Base-by-base conservation (phyloP, 768 basidiomycete genomes). In the Tulasnella sp. region DNA sequence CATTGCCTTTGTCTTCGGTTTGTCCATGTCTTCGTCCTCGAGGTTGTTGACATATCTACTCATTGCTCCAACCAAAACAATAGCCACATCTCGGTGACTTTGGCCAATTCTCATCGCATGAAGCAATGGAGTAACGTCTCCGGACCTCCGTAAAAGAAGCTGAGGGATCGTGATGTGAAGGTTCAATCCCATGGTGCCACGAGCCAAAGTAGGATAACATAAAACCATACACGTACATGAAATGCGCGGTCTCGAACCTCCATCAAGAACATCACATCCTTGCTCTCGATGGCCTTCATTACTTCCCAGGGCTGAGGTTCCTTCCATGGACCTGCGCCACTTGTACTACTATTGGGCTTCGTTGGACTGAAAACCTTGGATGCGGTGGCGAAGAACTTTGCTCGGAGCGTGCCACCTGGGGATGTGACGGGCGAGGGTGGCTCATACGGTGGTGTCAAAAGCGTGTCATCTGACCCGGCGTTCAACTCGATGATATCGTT, bases 11-110 rank as follows among this genome's bases (percentile, higher is more conserved):
- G 93, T 97, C 79, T 90, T 86, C 44, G 87, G 87, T 85, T 87
- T 90, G 80, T 84, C 83, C 77, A 97, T 87, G 79, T 97, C 94
- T 69, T 88, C 89, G 78, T 95, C 95, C 78, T 93, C 90, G 0
- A 98, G 87, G 81, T 93, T 88, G 83, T 99, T 99, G 76, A 99
- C 90, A 86, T 91, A 97, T 29, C 96, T 90, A 16, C 94, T 96
- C 82, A 98, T 91, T 16, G 96, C 95, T 16, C 96, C 96, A 18
- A 98, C 83, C 2, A 99, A 86, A 5, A 97, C 82, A 79, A 99
- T 93, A 4, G 94, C 92, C 11, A 98, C 89, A 74, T 98, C 95
- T 77, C 67, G 82, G 78, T 84, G 84, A 16, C 80, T 80, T 13
- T 82, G 78, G 20, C 86, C 86, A 26, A 85, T 81, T 29, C 86